Conservation (phyloP, 306 rosid genomes). For the Aeschynomene evenia region DNA sequence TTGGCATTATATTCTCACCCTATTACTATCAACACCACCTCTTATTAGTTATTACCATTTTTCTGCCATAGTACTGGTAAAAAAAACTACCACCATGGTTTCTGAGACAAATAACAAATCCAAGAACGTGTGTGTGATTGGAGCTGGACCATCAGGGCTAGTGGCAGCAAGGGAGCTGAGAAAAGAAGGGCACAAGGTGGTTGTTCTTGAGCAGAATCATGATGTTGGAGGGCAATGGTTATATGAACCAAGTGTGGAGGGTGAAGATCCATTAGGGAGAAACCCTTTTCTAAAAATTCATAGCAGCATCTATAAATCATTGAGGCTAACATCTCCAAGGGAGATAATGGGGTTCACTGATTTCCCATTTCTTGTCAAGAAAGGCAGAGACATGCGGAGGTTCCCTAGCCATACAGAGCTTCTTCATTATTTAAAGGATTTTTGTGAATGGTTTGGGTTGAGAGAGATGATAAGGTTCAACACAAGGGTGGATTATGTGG, state of each 20-base stretch:
- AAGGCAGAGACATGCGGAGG: conserved; percentile 82
- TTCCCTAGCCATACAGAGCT: conserved; percentile 83
- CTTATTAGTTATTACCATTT: not conserved
- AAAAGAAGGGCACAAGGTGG: conserved; percentile 74
- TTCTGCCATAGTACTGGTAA: conserved; percentile 14
- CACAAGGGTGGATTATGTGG: conserved; percentile 74
- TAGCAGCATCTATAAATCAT: conserved; percentile 68
- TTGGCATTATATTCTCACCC: conserved; percentile 23
- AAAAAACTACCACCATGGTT: conserved; percentile 45
- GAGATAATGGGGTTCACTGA: conserved; percentile 91
- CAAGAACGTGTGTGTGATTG: conserved; percentile 78
- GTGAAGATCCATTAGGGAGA: conserved; percentile 67
- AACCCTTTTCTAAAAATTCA: conserved; percentile 54
- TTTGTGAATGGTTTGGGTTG: conserved; percentile 66
- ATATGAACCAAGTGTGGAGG: conserved; percentile 63
- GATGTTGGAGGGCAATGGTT: conserved; percentile 98
- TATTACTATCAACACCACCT: not conserved
- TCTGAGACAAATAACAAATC: conserved; percentile 41
- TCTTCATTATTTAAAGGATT: conserved; percentile 63
- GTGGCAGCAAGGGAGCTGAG: conserved; percentile 84
- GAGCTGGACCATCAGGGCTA: conserved; percentile 88
- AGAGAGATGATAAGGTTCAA: conserved; percentile 76
- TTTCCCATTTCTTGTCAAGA: conserved; percentile 69
- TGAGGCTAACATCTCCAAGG: conserved; percentile 72
- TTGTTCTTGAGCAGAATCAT: conserved; percentile 73